phyloP scores from a whole-genome alignment of 345 rosid species.

The Stellera chamaejasme region DNA sequence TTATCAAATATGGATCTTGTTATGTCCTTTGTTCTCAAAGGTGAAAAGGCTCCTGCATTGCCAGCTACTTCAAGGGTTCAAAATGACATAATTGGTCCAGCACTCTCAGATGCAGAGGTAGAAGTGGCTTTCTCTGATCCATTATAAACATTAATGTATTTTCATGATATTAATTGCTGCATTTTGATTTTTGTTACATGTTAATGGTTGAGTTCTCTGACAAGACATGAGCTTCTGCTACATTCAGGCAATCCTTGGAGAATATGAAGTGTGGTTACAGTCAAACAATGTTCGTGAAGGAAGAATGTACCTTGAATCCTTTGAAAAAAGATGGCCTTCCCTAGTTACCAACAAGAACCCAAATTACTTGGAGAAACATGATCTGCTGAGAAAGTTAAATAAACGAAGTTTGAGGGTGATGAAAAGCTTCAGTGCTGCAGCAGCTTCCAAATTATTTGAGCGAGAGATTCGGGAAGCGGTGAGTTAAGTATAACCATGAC shows the following conservation, averaged over 20 bases:
- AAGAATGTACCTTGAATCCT: conserved; percentile 55
- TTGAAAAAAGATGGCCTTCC: conserved; percentile 66
- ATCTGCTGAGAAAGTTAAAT: conserved; percentile 37
- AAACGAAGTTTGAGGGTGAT: conserved; percentile 47
- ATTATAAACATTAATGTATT: background rate
- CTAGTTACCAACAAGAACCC: conserved; percentile 29
- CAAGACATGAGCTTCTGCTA: conserved; percentile 3
- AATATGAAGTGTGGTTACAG: conserved; percentile 58
- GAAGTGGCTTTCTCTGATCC: conserved; percentile 13
- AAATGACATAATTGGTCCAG: conserved; percentile 70
- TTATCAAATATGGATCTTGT: conserved; percentile 78
- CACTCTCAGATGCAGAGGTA: conserved; percentile 64
- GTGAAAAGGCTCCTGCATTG: conserved; percentile 37
- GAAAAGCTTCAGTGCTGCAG: conserved; percentile 45
- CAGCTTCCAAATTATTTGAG: conserved; percentile 57
- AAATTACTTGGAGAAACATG: conserved; percentile 35
- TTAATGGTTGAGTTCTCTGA: background rate
- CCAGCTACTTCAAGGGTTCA: conserved; percentile 58
- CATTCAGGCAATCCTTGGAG: conserved; percentile 57
- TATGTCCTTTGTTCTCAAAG: conserved; percentile 46
- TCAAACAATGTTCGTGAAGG: conserved; percentile 60
- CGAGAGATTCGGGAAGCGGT: conserved; percentile 77
- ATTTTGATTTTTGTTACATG: background rate
- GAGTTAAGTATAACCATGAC: conserved; percentile 18
- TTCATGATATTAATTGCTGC: background rate